These are phyloP conservation scores for Fusarium oligoseptatum DNA, from an alignment of 2,329 filamentous ascomycete genomes.

Conservation along the genomic window DNA sequence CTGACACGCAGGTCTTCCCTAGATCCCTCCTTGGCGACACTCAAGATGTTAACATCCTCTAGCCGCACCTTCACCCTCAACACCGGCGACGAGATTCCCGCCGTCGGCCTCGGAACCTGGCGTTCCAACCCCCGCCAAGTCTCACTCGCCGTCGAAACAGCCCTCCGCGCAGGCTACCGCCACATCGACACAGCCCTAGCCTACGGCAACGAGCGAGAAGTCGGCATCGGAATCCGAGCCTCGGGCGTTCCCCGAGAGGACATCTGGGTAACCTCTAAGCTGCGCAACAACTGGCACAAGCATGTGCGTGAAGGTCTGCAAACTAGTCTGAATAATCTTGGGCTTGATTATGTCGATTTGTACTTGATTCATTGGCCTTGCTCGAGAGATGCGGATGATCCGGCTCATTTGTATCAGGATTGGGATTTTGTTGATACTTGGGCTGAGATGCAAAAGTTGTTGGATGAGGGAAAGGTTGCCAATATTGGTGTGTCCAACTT, in stretches of 20 bases:
- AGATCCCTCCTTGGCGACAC: background rate
- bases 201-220: constrained; percentile 82
- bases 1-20: constrained; percentile 19
- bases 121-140: constrained; percentile 79
- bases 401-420: constrained; percentile 77
- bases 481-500: constrained; percentile 93
- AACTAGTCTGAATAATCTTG: constrained; percentile 70
- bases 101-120: constrained; percentile 84
- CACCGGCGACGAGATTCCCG: constrained; percentile 82
- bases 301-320: constrained; percentile 73
- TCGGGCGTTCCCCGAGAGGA: constrained; percentile 74
- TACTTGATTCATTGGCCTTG: constrained; percentile 82
- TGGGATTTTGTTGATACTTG: constrained; percentile 89
- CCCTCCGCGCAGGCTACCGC: constrained; percentile 76
- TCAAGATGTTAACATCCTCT: background rate
- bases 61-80: constrained; percentile 74
- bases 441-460: constrained; percentile 78
- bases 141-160: constrained; percentile 76
- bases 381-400: constrained; percentile 71
- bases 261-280: constrained; percentile 84
- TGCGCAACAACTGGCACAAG: constrained; percentile 85
- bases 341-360: constrained; percentile 75
- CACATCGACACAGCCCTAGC: constrained; percentile 83
- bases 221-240: constrained; percentile 74
- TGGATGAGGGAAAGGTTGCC: constrained; percentile 77